Base-by-base conservation (phyloP, 371 early-diverging fungal species). In the Batkoa obscura region DNA sequence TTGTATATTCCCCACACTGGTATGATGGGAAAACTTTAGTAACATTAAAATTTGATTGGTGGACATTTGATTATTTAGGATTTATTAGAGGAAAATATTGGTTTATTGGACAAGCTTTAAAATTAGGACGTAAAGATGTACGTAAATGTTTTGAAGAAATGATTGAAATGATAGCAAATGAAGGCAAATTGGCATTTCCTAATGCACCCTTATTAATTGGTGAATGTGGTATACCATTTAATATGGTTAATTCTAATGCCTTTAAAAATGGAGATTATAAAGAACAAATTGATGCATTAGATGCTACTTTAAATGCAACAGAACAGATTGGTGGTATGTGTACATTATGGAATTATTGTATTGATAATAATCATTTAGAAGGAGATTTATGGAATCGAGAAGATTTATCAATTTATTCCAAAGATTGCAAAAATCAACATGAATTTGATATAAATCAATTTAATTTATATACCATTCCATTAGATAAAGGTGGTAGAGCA, bases 341-440 rank as follows among this genome's bases (percentile, higher is more conserved):
- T 58, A 72, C 80, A 0, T 60, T 82, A 30, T 84, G 84, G 84
- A 74, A 73, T 39, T 84, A 84, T 61, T 68, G 71, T 50, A 68
- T 80, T 2, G 75, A 75, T 51, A 84, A 81, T 50, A 59, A 60
- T 42, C 58, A 71, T 55, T 60, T 60, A 50, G 73, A 77, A 72
- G 85, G 83, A 1, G 85, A 84, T 61, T 60, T 50, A 15, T 84
- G 85, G 85, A 80, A 81, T 52, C 81, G 81, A 2, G 85, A 84
- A 49, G 83, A 84, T 62, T 60, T 84, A 23, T 68, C 69, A n/a
- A 61, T 71, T 13, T 71, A 59, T 58, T 62, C 64, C 37, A 54
- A 51, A 0, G 43, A 32, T 8, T 13, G 32, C 23, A 37, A 35
- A 39, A 57, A 42, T 37, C 48, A 32, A 59, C 62, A 45, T 50